Conservation (phyloP, 31 red algal genomes). For the Odonthalia washingtoniensis region DNA sequence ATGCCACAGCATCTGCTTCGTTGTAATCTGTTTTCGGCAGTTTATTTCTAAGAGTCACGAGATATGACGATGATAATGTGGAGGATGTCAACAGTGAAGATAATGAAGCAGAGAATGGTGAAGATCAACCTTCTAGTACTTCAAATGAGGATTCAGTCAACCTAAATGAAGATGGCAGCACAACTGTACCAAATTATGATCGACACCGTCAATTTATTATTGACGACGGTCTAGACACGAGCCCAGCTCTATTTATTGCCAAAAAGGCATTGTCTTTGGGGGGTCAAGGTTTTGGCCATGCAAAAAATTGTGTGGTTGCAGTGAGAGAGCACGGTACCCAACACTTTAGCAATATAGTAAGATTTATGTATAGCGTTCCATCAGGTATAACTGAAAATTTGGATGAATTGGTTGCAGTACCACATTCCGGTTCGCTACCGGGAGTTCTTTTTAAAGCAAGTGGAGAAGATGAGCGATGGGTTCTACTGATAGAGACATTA, state of each 20-base stretch:
- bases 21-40: too few relatives aligned
- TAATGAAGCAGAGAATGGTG: too few relatives aligned
- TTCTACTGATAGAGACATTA: neutral
- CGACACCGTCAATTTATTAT: too few relatives aligned
- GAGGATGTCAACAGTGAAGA: too few relatives aligned
- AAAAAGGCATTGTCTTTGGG: neutral
- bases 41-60: too few relatives aligned
- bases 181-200: too few relatives aligned
- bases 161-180: too few relatives aligned
- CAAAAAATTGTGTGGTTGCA: conserved; percentile 4
- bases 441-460: neutral
- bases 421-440: neutral
- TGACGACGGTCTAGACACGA: too few relatives aligned
- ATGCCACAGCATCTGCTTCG: too few relatives aligned
- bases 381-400: conserved; percentile 5
- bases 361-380: conserved; percentile 9
- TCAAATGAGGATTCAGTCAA: too few relatives aligned
- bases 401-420: conserved; percentile 32
- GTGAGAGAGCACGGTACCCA: conserved; percentile 18
- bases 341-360: conserved; percentile 21
- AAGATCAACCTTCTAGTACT: too few relatives aligned
- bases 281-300: neutral
- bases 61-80: too few relatives aligned
- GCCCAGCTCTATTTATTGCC: neutral
- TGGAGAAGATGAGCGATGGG: neutral